Conservation (phyloP, 495 filamentous ascomycete species). For the Aspergillus campestris region DNA sequence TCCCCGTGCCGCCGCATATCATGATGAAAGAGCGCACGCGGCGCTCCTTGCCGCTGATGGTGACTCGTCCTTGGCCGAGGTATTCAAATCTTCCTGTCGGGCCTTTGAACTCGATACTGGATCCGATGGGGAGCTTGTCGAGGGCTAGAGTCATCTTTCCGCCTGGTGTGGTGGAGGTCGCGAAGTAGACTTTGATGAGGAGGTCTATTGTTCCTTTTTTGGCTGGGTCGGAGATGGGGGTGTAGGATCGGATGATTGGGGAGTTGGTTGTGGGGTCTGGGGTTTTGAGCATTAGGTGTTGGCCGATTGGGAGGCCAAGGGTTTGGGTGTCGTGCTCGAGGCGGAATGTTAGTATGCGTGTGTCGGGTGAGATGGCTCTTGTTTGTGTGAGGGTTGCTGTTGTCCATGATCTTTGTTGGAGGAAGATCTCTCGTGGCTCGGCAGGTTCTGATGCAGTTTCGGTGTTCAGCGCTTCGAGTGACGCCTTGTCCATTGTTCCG, state of each 20-base stretch:
- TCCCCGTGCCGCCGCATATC: conserved; percentile 84
- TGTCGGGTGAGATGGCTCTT: conserved; percentile 65
- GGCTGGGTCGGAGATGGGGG: conserved; percentile 63
- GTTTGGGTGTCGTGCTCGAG: conserved; percentile 65
- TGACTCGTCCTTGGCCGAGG: conserved; percentile 54
- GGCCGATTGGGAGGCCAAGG: conserved; percentile 76
- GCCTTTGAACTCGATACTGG: conserved; percentile 78
- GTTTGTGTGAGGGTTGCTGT: conserved; percentile 60
- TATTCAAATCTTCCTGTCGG: conserved; percentile 88
- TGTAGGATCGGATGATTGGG: conserved; percentile 80
- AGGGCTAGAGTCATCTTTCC: conserved; percentile 83
- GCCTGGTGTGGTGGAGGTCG: conserved; percentile 47
- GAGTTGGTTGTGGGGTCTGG: conserved; percentile 56
- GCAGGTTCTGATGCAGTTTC: conserved; percentile 14
- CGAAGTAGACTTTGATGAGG: conserved; percentile 81
- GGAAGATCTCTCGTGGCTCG: conserved; percentile 51
- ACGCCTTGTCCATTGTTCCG: conserved; percentile 58
- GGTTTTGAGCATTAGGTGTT: conserved; percentile 84
- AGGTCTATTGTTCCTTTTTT: conserved; percentile 60
- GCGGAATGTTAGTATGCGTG: conserved; percentile 72
- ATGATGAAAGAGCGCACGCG: conserved; percentile 66
- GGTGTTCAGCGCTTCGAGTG: conserved; percentile 42
- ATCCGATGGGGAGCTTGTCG: conserved; percentile 60
- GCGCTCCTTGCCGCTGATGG: conserved; percentile 50
- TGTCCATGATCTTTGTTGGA: conserved; percentile 63